Base-by-base conservation (phyloP, 345 rosid genomes). In the Viola odorata region DNA sequence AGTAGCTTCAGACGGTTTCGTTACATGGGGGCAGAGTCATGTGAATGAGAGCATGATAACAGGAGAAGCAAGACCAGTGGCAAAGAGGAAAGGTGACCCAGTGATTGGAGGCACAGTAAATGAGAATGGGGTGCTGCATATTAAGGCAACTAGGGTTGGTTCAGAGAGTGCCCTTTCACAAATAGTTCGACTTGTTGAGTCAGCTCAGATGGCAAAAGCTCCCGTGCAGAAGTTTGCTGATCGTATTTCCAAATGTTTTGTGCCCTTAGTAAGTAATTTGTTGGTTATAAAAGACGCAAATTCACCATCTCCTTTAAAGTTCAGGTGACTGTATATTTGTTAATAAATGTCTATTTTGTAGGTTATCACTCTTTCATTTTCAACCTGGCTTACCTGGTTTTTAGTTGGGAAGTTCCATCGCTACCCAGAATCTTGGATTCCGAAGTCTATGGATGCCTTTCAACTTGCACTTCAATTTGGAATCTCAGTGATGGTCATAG, bases 381-480 rank as follows among this genome's bases (percentile, higher is more conserved):
- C 85, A 12, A 92, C 99, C 23, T 89, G 96, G 96, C 85, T 92
- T 37, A 77, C 84, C 4, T 92, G 99, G 99, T 92, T 83, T 75
- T 49, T 92, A 57, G 87, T 96, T 37, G 99, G 95, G 15, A 85
- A 84, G 69, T 78, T 85, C n/a, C 82, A 85, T 45, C 78, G 82
- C 56, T 89, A 92, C 76, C 96, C 97, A 3, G 72, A 76, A 64
- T 82, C 96, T 39, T 92, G 99, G 99, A 85, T 92, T 45, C 99
- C 99, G 15, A 71, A 82, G 62, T 87, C 97, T 10, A 86, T 92
- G 97, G 99, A 92, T 72, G 85, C 90, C 63, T 92, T 92, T 42
- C 79, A 92, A 77, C 88, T 92, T 36, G 89, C 97, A 41, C 91
- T 92, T 48, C 99, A 92, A 71, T 89, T 92, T n/a, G 99, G 99